Base-by-base conservation (phyloP, 1,139 yeast species). In the Sugiyamaella pinicola region DNA sequence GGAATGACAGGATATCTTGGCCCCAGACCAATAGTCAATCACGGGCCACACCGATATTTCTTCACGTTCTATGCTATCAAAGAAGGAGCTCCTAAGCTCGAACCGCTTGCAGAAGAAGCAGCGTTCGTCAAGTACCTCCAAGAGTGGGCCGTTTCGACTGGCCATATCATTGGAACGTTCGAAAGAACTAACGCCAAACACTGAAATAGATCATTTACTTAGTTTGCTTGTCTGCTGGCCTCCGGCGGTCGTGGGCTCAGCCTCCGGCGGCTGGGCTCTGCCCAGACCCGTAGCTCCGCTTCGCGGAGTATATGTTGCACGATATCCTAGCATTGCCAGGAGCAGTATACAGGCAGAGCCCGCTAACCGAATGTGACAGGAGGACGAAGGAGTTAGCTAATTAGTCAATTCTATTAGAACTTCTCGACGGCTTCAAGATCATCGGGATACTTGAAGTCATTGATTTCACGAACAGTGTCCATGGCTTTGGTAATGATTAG, bases 401-500 rank as follows among this genome's bases (percentile, higher is more conserved):
- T n/a, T n/a, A n/a, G n/a, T n/a, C n/a, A n/a, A n/a, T n/a, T n/a
- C n/a, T 26, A 26, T 26, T 26, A 26, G 9, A 47, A 47, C 38
- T 47, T 13, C 13, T 31, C 47, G 21, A 56, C 61, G 12, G 57
- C 58, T 58, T 62, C 69, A 41, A 64, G 39, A 13, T 73, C 76
- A 47, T 64, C 74, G 1, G 80, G 78, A 58, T 77, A 80, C 17
- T 61, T 65, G 47, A 80, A 69, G 12, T 72, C 76, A 54, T 71
- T 70, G 46, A 75, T 75, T 48, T 65, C 57, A 54, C 83, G 70
- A 26, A 74, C 72, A 47, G 64, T 59, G 60, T 80, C 83, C 78
- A 79, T 71, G 22, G 71, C 65, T 9, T 64, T 69, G 77, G 77
- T 72, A 40, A 77, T 74, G 51, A 74, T 64, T 34, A 77, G 61